Conservation (phyloP, 1,284 basidiomycete genomes). For the Ustilago loliicola region DNA sequence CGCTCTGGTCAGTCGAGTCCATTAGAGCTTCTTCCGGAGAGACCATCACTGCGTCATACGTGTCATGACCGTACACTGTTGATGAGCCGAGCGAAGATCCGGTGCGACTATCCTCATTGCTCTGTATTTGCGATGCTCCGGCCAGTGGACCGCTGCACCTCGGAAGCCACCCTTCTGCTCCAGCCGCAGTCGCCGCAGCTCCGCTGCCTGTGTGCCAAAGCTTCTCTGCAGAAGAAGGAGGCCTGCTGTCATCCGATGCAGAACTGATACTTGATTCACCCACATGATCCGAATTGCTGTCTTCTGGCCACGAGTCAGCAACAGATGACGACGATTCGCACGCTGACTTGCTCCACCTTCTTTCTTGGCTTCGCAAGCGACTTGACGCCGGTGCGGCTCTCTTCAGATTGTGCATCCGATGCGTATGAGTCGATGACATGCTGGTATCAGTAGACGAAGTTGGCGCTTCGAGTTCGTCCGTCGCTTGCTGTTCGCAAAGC, state of each 20-base stretch:
- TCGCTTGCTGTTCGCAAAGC: slow-evolving; percentile 11
- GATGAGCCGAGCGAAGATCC: slow-evolving; percentile 40
- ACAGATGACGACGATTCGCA: slow-evolving; percentile 29
- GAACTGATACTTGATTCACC: slow-evolving; percentile 45
- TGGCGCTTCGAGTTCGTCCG: neutral
- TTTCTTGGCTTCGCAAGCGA: slow-evolving; percentile 9
- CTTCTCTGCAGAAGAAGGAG: slow-evolving; percentile 30
- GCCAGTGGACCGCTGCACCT: slow-evolving; percentile 18
- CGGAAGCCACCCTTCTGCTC: slow-evolving; percentile 22
- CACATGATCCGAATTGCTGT: slow-evolving; percentile 30
- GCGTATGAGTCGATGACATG: neutral
- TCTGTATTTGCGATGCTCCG: neutral
- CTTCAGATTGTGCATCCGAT: slow-evolving; percentile 1
- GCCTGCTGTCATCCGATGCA: slow-evolving; percentile 31
- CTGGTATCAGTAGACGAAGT: slow-evolving; percentile 13
- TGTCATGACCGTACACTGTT: slow-evolving; percentile 30
- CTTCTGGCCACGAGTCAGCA: slow-evolving; percentile 40
- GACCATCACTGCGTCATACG: slow-evolving; percentile 13
- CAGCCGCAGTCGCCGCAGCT: neutral
- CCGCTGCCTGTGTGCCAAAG: slow-evolving; percentile 2
- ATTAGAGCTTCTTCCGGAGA: neutral
- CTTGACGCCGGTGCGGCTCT: slow-evolving; percentile 14
- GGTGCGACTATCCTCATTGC: slow-evolving; percentile 25
- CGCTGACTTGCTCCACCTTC: slow-evolving; percentile 20
- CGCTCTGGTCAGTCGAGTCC: neutral